phyloP scores from a whole-genome alignment of 148 eudicot genomes.

The Rhododendron ovatum region DNA sequence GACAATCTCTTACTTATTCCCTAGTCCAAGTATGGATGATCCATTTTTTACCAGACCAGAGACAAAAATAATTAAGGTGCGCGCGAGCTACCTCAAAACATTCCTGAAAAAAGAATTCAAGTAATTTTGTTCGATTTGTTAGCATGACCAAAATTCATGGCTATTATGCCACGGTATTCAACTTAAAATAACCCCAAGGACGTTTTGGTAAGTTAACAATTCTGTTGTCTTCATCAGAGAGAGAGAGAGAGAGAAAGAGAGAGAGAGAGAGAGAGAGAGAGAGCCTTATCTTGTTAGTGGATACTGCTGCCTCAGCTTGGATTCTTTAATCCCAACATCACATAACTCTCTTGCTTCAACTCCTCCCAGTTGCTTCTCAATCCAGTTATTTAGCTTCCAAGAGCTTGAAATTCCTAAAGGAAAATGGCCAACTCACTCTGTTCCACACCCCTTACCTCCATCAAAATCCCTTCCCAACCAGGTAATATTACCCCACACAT shows the following conservation, averaged over 20 bases:
- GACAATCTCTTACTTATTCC: too few relatives aligned
- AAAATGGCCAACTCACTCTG: slow-evolving; percentile 35
- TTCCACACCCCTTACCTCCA: slow-evolving; percentile 29
- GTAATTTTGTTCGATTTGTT: neutral
- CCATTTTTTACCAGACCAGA: too few relatives aligned
- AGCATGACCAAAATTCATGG: neutral
- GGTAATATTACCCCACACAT: slow-evolving; percentile 5
- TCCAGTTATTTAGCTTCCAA: neutral
- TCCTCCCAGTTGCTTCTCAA: neutral
- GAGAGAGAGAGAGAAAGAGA: neutral
- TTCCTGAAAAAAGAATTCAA: neutral
- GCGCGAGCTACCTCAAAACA: too few relatives aligned
- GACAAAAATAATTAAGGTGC: too few relatives aligned
- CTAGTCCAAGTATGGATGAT: too few relatives aligned
- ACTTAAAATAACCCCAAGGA: neutral
- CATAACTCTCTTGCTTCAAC: neutral
- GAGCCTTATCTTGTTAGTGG: neutral
- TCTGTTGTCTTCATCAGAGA: neutral
- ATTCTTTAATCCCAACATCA: neutral
- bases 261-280: neutral
- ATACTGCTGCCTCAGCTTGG: neutral
- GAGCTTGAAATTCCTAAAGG: neutral
- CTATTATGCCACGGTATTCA: neutral
- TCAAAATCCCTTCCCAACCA: slow-evolving; percentile 20
- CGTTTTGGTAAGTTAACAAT: neutral